Evolutionary conservation across 306 rosid species (phyloP), one percentile per base, ranked within the genome.

Genomic region (Pachyrhizus erosus): DNA sequence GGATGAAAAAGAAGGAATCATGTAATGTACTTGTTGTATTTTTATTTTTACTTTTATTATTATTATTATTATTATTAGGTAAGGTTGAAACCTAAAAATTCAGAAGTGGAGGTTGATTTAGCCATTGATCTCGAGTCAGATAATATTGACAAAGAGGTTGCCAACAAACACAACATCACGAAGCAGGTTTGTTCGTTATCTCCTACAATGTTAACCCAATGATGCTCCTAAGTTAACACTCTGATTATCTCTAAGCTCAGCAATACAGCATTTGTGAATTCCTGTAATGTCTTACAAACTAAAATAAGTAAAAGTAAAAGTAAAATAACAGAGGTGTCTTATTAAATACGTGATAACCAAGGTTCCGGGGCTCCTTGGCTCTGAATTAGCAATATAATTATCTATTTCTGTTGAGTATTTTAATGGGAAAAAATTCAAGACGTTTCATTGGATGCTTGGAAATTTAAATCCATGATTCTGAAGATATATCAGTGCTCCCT

Each of bases 41-140:
- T 33, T 1, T 1, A 5, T n/a, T n/a, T n/a, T n/a, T n/a, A n/a
- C n/a, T n/a, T n/a, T n/a, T n/a, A n/a, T n/a, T n/a, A n/a, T 34
- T 34, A 4, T 34, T 5, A 0, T 7, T 71, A 68, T 80, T 43
- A 26, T 49, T 71, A 62, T 72, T 65, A 94, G 98, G 90, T 96
- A 9, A 96, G 97, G 82, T 82, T 92, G 78, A 91, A 90, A 46
- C 87, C 92, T 11, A 52, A 13, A 21, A 89, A 82, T 86, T 80
- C 90, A 24, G 88, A 91, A 85, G 79, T 93, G 71, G 91, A 93
- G 83, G 39, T 96, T 60, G 98, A 96, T 87, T 87, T 93, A 74
- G 77, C 90, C 45, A 24, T 89, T 78, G 96, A 96, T 67, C 29
- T 73, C 0, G 90, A 89, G 67, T 87, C 94, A 37, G 80, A 49